These are phyloP conservation scores for Solanum virginianum DNA, from an alignment of 257 asterid genomes.

Conservation along the genomic window DNA sequence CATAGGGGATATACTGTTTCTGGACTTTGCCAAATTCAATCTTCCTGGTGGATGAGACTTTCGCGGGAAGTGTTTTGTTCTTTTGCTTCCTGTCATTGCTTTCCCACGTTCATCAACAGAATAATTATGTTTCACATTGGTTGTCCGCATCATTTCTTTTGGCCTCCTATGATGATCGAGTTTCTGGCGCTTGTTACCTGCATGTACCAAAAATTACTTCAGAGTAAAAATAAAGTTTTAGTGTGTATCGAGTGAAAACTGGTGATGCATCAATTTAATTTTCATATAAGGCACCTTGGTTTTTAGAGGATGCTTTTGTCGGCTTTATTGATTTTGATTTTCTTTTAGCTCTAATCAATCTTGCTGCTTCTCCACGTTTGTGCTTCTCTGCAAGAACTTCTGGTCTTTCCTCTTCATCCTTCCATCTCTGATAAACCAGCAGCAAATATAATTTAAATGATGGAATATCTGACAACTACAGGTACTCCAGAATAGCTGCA, in stretches of 20 bases:
- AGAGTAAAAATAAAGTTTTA: background rate
- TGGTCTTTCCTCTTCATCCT: constrained; percentile 43
- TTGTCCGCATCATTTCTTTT: constrained; percentile 7
- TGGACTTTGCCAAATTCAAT: background rate
- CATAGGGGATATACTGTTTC: constrained; percentile 5
- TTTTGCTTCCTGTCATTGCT: constrained; percentile 10
- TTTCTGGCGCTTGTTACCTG: constrained; percentile 26
- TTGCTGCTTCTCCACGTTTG: constrained; percentile 65
- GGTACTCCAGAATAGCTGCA: background rate
- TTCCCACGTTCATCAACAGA: constrained; percentile 10
- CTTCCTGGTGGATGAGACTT: constrained; percentile 2
- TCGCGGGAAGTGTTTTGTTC: background rate
- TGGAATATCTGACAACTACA: background rate
- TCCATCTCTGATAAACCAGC: constrained; percentile 39
- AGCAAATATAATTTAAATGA: background rate
- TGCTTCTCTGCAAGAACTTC: constrained; percentile 65
- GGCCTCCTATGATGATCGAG: constrained; percentile 10
- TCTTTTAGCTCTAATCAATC: constrained; percentile 38
- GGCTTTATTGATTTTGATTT: constrained; percentile 14
- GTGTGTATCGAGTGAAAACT: background rate
- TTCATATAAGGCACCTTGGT: constrained; percentile 15
- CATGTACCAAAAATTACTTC: constrained; percentile 2
- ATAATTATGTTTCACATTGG: constrained; percentile 1
- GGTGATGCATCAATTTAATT: background rate
- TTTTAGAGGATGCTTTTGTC: constrained; percentile 10